Evolutionary conservation across 768 basidiomycete species (phyloP).

Genomic region (Chlorophyllum brunneum): DNA sequence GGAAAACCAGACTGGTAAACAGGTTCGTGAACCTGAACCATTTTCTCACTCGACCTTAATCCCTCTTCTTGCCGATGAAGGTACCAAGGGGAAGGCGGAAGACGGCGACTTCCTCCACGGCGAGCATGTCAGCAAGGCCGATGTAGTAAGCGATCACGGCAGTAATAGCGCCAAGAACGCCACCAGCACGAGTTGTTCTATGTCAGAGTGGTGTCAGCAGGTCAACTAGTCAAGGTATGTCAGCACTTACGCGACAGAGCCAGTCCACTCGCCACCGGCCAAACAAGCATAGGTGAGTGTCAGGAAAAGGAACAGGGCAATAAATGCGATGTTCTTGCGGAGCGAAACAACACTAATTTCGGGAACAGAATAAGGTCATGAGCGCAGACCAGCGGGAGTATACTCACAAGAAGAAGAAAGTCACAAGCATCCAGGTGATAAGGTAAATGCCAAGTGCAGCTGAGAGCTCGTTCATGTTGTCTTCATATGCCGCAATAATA

Average conservation of each 20-base stretch:
- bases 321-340: conserved; percentile 36
- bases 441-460: conserved; percentile 72
- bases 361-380: not conserved
- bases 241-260: conserved; percentile 24
- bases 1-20: not conserved
- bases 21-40: not conserved
- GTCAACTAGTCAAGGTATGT: too few species aligned
- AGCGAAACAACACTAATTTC: conserved; percentile 32
- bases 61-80: conserved; percentile 25
- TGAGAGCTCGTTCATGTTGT: conserved; percentile 33
- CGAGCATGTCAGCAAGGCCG: conserved; percentile 40
- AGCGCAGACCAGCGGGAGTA: not conserved
- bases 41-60: conserved; percentile 1
- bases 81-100: conserved; percentile 39
- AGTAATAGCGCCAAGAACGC: conserved; percentile 40
- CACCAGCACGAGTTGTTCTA: conserved; percentile 39
- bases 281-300: conserved; percentile 38
- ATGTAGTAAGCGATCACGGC: conserved; percentile 47
- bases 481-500: conserved; percentile 48
- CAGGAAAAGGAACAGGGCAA: conserved; percentile 33
- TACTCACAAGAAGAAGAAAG: conserved; percentile 62
- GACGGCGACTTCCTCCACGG: conserved; percentile 35
- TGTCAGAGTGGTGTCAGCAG: not conserved
- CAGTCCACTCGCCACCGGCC: conserved; percentile 34
- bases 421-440: conserved; percentile 69